Conservation (phyloP, 768 basidiomycete genomes). For the Dentipellis sp. region DNA sequence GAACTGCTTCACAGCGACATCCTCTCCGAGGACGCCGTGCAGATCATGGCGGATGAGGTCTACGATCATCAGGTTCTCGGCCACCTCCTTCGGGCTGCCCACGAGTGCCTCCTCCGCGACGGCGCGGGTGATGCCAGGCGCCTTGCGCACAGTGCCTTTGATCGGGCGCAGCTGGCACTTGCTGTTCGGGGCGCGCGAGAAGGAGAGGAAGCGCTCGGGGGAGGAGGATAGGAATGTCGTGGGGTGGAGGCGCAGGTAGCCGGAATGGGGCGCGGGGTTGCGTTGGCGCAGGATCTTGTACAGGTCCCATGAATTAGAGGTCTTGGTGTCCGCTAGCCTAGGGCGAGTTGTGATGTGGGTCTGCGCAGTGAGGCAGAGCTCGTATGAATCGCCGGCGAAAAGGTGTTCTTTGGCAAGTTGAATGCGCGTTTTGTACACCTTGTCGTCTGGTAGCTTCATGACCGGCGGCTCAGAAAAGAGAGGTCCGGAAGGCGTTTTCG, state of each 20-base stretch:
- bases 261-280: conserved; percentile 88
- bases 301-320: conserved; percentile 66
- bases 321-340: conserved; percentile 19
- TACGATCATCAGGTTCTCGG: conserved; percentile 97
- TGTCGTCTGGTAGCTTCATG: conserved; percentile 47
- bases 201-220: conserved; percentile 87
- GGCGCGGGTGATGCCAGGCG: conserved; percentile 49
- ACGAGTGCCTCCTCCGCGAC: conserved; percentile 55
- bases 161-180: conserved; percentile 85
- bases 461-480: conserved; percentile 13
- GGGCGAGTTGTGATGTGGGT: conserved; percentile 41
- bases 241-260: conserved; percentile 68
- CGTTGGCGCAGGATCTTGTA: conserved; percentile 60
- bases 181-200: conserved; percentile 51
- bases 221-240: conserved; percentile 78
- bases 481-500: conserved; percentile 9
- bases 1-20: conserved; percentile 77
- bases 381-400: conserved; percentile 83
- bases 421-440: conserved; percentile 60
- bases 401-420: conserved; percentile 63
- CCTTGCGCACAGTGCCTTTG: conserved; percentile 83
- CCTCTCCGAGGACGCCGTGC: conserved; percentile 71
- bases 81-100: conserved; percentile 79
- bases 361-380: conserved; percentile 80
- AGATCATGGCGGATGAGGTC: conserved; percentile 93